phyloP scores from a whole-genome alignment of 2,329 filamentous ascomycete genomes.

The Fusarium fujikuroi region DNA sequence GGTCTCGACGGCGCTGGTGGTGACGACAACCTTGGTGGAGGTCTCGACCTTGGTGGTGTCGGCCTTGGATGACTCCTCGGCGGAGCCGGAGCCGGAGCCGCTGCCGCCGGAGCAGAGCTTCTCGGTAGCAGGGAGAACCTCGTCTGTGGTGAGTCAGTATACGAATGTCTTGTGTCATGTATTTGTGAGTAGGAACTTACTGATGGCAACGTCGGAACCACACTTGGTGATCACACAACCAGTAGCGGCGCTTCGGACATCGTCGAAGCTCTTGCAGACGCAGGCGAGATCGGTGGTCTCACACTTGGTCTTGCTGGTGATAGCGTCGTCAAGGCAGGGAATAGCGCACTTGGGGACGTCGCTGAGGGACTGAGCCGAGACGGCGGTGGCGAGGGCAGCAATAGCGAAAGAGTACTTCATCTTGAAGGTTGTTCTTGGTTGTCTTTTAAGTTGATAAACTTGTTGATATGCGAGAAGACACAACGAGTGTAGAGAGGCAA shows the following conservation, averaged over 20 bases:
- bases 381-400: slow-evolving; percentile 50
- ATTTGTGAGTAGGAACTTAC: slow-evolving; percentile 43
- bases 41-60: slow-evolving; percentile 11
- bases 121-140: slow-evolving; percentile 53
- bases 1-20: slow-evolving; percentile 10
- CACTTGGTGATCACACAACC: slow-evolving; percentile 51
- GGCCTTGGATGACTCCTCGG: slow-evolving; percentile 14
- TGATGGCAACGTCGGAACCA: slow-evolving; percentile 51
- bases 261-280: slow-evolving; percentile 49
- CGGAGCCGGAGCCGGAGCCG: slow-evolving; percentile 1
- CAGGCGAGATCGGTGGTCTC: slow-evolving; percentile 49
- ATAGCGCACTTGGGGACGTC: slow-evolving; percentile 54
- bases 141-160: slow-evolving; percentile 45
- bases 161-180: too few relatives aligned
- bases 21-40: slow-evolving; percentile 14
- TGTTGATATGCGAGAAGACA: slow-evolving; percentile 24
- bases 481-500: slow-evolving; percentile 46
- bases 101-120: slow-evolving; percentile 47
- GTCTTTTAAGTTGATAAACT: background rate
- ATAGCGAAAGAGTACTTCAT: slow-evolving; percentile 54
- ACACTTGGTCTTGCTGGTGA: slow-evolving; percentile 48
- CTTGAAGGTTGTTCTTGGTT: slow-evolving; percentile 41
- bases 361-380: slow-evolving; percentile 47
- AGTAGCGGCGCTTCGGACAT: slow-evolving; percentile 48
- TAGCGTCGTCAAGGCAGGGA: slow-evolving; percentile 50